Conservation (phyloP, 495 filamentous ascomycete species). For the Oidiodendron maius region DNA sequence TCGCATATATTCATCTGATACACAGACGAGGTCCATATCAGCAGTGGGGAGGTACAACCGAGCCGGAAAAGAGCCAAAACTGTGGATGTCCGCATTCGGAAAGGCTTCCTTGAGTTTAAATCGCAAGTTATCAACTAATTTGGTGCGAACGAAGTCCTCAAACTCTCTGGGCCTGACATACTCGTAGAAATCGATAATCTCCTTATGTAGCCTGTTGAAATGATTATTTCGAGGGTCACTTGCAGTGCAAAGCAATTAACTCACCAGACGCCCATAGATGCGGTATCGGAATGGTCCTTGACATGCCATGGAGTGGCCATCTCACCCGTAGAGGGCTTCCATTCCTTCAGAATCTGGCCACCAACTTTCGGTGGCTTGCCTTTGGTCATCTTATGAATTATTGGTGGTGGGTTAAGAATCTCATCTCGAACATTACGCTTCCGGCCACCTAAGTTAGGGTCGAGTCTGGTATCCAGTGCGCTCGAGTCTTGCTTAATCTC, state of each 20-base stretch:
- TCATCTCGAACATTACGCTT: conserved; percentile 70
- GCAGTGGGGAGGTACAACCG: conserved; percentile 85
- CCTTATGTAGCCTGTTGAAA: conserved; percentile 66
- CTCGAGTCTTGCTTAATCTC: conserved; percentile 43
- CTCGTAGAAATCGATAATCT: conserved; percentile 81
- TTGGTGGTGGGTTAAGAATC: conserved; percentile 43
- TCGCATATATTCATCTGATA: conserved; percentile 55
- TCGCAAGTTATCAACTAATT: conserved; percentile 60
- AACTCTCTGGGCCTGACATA: conserved; percentile 71
- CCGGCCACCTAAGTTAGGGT: conserved; percentile 40
- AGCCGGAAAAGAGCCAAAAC: conserved; percentile 89
- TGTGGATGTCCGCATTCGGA: conserved; percentile 50
- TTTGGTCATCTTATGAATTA: conserved; percentile 33
- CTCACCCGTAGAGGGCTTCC: conserved; percentile 37
- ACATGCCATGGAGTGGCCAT: conserved; percentile 57
- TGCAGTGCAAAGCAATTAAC: conserved; percentile 12
- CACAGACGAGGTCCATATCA: conserved; percentile 89
- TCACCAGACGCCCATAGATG: conserved; percentile 45
- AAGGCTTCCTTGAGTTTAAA: conserved; percentile 43
- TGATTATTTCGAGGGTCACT: too few relatives aligned
- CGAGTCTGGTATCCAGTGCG: conserved; percentile 16
- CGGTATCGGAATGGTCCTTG: conserved; percentile 40
- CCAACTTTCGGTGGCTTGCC: conserved; percentile 28
- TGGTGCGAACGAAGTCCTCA: conserved; percentile 66
- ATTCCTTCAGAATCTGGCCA: conserved; percentile 50